phyloP scores from a whole-genome alignment of 345 rosid genomes.

The Erysimum cheiranthoides region DNA sequence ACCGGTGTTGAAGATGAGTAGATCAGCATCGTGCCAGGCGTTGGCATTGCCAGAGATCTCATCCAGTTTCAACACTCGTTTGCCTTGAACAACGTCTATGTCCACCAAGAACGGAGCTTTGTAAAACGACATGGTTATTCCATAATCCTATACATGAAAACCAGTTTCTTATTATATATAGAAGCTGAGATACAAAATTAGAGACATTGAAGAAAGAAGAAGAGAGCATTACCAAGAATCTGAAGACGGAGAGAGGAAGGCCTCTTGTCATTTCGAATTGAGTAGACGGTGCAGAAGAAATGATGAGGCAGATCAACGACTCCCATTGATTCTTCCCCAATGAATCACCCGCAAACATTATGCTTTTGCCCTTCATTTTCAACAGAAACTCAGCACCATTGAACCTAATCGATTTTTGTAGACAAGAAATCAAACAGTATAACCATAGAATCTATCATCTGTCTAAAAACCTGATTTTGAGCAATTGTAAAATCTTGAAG shows the following conservation, averaged over 20 bases:
- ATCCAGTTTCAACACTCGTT: conserved; percentile 68
- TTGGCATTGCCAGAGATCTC: conserved; percentile 76
- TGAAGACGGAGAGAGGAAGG: conserved; percentile 76
- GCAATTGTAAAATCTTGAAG: neutral
- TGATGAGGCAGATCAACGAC: conserved; percentile 78
- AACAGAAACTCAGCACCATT: conserved; percentile 69
- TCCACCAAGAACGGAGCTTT: conserved; percentile 90
- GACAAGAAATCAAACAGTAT: neutral
- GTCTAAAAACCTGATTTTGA: neutral
- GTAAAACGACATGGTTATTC: conserved; percentile 64
- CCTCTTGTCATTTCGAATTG: conserved; percentile 68
- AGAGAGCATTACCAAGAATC: conserved; percentile 60
- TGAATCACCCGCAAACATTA: conserved; percentile 97
- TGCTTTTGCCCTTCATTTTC: conserved; percentile 72
- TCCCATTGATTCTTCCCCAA: conserved; percentile 92
- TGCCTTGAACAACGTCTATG: conserved; percentile 72
- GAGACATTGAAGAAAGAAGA: conserved; percentile 2
- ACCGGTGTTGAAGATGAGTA: conserved; percentile 85
- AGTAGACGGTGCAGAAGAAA: conserved; percentile 61
- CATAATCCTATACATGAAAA: conserved; percentile 65
- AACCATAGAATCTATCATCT: conserved; percentile 1
- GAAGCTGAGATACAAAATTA: neutral
- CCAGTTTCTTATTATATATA: neutral
- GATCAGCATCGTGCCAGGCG: conserved; percentile 70
- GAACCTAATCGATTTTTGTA: conserved; percentile 57